Evolutionary conservation across 345 rosid species (phyloP), one percentile per base, ranked within the genome.

Genomic region (Raphanus sativus): DNA sequence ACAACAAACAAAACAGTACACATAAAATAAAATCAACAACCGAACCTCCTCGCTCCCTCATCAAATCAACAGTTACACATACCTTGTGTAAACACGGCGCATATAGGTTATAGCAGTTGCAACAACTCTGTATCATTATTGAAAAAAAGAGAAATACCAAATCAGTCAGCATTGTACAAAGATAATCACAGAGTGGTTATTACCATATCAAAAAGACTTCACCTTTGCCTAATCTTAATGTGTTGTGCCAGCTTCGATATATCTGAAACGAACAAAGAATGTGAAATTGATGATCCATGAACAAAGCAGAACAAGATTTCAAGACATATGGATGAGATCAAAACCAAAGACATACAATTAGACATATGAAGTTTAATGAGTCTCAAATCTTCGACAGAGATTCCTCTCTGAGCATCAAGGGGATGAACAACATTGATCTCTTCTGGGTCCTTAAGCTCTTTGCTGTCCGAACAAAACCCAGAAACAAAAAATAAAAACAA

Each of bases 161-260:
- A 79, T 62, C 64, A 48, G 38, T 66, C 63, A 65, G 77, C 81
- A 72, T 61, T 73, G 65, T 60, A 4, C 25, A 59, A 28, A 26
- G 59, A 21, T 34, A 0, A 71, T 9, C 55, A 64, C 58, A 38
- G n/a, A 13, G n/a, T 69, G 16, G 6, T 33, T 2, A 69, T 62
- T 59, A 36, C 1, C 16, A 7, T 62, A 7, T 62, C 32, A 52
- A 78, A 34, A 67, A 86, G 73, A 67, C 65, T 87, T 75, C 78
- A 92, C 99, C 98, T 95, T 87, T 91, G 98, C 85, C 98, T 86
- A 70, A 95, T 92, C 89, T 92, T 95, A 69, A 87, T 93, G 74
- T 73, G 67, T 36, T 91, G 96, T 48, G 96, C 98, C 90, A 95
- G 81, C 80, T 80, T 91, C 68, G 81, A 71, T 81, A 95, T 87